A percentile compares a stretch with the other conserved stretches of the same genome.
Conservation (phyloP, 1,139 yeast species). For the Taphrina betulina region DNA sequence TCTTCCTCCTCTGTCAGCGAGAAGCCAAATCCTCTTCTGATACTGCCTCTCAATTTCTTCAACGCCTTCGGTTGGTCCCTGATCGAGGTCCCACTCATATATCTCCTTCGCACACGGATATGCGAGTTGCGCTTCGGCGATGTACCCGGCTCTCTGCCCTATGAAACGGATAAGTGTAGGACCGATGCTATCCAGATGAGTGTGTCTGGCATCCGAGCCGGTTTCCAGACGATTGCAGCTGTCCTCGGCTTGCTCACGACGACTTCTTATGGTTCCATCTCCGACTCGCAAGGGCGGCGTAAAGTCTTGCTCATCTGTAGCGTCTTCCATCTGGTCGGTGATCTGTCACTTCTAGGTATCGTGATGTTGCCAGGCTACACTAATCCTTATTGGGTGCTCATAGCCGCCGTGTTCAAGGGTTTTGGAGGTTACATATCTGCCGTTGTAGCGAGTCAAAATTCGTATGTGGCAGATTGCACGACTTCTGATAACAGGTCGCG, state of each 20-base stretch:
- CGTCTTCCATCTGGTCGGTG: constrained; percentile 28
- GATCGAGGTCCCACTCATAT: constrained; percentile 34
- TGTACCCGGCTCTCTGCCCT: constrained; percentile 25
- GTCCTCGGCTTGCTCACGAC: constrained; percentile 31
- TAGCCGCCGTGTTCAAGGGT: constrained; percentile 33
- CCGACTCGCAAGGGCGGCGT: constrained; percentile 32
- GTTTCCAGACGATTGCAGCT: constrained; percentile 33
- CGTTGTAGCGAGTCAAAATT: constrained; percentile 32
- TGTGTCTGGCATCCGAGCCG: constrained; percentile 33
- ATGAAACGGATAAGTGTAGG: constrained; percentile 29
- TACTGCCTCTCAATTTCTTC: constrained; percentile 32
- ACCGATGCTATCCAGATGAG: constrained; percentile 28
- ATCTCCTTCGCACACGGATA: constrained; percentile 26
- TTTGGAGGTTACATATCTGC: constrained; percentile 34
- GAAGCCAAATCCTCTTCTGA: constrained; percentile 19
- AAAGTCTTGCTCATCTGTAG: constrained; percentile 29
- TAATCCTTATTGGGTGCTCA: constrained; percentile 23
- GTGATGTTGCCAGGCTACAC: constrained; percentile 27
- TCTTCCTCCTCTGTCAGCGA: background rate
- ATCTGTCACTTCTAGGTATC: constrained; percentile 27
- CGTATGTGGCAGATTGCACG: constrained; percentile 34
- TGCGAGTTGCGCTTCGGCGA: constrained; percentile 30
- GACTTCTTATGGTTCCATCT: constrained; percentile 33
- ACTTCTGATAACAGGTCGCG: constrained; percentile 28
- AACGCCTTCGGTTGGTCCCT: constrained; percentile 34